Base-by-base conservation (phyloP, 2,329 filamentous ascomycete species). In the Apiospora rasikravindrae region DNA sequence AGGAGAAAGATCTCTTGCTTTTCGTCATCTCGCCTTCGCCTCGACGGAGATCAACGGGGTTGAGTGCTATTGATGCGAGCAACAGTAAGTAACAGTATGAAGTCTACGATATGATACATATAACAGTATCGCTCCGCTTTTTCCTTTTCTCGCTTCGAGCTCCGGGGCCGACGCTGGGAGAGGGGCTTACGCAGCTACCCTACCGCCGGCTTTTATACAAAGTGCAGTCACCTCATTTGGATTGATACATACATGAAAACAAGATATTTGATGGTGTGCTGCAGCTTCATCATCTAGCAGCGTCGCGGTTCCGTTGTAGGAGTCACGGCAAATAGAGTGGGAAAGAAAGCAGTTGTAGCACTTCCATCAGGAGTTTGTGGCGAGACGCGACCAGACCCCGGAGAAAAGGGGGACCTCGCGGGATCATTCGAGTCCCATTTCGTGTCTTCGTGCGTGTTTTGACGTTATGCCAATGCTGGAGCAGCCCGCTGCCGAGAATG, bases 401-500 rank as follows among this genome's bases (percentile, higher is more conserved):
- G 19, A n/a, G 22, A 40, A n/a, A 64, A 37, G 16, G 29, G 26
- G 29, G 53, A 37, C 53, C 53, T 33, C 53, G 53, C 53, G 16
- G 33, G 26, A 16, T 29, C 16, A 7, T 7, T 29, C 51, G 19
- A 49, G 26, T 57, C 53, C 53, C 6, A n/a, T 33, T 37, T 8
- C 45, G 45, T 61, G 29, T 61, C 26, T 33, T 29, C 53, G 53
- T 61, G 53, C 29, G 53, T 61, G 19, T 37, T 61, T 61, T 61
- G 53, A 37, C 53, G 53, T 61, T n/a, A 64, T 37, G 57, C 29
- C 57, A 64, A 64, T 40, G 57, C 57, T 64, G 13, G 33, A 64
- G 22, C 19, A 19, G 19, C 45, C 51, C 51, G 26, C 26, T 57
- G 51, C 51, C 51, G 51, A 29, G 51, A 2, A 19, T 57, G 51